A percentile compares a stretch with the other conserved stretches of the same genome.
These are phyloP conservation scores for Saturnispora saitoi DNA, from an alignment of 805 yeast genomes.

Conservation along the genomic window DNA sequence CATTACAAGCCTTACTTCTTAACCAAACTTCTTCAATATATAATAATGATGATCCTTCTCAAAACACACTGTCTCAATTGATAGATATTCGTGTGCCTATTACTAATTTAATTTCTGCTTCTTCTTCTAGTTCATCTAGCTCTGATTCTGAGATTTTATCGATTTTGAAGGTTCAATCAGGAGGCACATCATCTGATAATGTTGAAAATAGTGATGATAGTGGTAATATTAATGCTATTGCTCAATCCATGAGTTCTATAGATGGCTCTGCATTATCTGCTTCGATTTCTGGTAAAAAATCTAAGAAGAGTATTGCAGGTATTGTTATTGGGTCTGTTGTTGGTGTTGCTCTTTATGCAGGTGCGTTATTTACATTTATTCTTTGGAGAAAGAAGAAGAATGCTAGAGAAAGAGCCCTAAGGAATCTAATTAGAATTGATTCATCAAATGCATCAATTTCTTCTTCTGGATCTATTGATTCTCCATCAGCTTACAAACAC, in stretches of 20 bases:
- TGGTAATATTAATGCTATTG: conserved; percentile 5
- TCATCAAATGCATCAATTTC: conserved; percentile 3
- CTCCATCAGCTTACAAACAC: background rate
- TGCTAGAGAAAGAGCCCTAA: conserved; percentile 5
- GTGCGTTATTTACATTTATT: conserved; percentile 9
- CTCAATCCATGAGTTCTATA: conserved; percentile 22
- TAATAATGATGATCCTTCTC: conserved; percentile 46
- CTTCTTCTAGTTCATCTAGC: conserved; percentile 6
- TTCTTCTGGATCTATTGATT: background rate
- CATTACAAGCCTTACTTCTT: conserved; percentile 42
- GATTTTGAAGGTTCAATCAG: conserved; percentile 1
- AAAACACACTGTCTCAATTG: conserved; percentile 49
- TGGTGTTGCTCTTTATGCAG: conserved; percentile 55
- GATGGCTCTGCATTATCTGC: conserved; percentile 17
- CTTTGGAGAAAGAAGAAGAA: conserved; percentile 8
- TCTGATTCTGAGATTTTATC: background rate
- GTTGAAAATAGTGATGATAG: conserved; percentile 4
- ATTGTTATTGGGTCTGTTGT: conserved; percentile 75
- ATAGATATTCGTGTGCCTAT: conserved; percentile 67
- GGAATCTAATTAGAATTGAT: conserved; percentile 5
- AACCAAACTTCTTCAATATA: conserved; percentile 52
- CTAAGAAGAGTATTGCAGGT: conserved; percentile 46
- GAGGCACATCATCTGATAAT: background rate
- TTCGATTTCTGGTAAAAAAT: conserved; percentile 8
- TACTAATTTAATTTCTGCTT: conserved; percentile 31